phyloP scores from a whole-genome alignment of 805 yeast species.

The Wickerhamomyces alni region DNA sequence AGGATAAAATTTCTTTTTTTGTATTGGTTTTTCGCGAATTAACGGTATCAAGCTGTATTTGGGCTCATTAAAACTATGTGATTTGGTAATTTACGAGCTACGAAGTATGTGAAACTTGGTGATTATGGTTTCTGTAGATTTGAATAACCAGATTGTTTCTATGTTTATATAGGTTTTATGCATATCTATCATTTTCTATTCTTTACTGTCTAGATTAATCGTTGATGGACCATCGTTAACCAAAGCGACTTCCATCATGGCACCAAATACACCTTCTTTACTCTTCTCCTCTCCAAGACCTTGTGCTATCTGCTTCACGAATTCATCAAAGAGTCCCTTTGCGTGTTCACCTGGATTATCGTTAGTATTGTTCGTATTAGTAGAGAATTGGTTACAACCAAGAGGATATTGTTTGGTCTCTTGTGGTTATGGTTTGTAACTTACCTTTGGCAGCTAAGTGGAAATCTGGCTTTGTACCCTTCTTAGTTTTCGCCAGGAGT shows the following conservation, averaged over 20 bases:
- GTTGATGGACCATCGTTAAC: constrained; percentile 95
- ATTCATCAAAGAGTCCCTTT: constrained; percentile 37
- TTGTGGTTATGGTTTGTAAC: constrained; percentile 28
- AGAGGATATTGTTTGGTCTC: background rate
- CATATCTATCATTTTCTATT: too few species aligned
- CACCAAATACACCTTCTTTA: constrained; percentile 89
- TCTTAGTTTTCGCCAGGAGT: constrained; percentile 73
- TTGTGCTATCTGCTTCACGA: constrained; percentile 39
- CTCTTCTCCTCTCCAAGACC: constrained; percentile 63
- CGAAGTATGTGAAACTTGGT: too few species aligned
- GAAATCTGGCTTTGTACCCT: constrained; percentile 94
- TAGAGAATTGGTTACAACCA: too few species aligned
- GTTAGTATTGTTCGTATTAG: too few species aligned
- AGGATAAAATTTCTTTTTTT: constrained; percentile 6
- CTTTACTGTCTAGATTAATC: constrained; percentile 64
- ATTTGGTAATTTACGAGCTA: too few species aligned
- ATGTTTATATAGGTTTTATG: too few species aligned
- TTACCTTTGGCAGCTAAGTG: constrained; percentile 86
- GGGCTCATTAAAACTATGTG: too few species aligned
- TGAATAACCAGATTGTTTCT: too few species aligned
- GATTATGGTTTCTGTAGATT: too few species aligned
- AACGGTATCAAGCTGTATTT: too few species aligned
- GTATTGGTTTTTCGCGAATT: background rate
- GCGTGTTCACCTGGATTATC: constrained; percentile 67
- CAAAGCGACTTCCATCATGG: constrained; percentile 91